Conservation (phyloP, 129 eudicot species). For the Dittrichia graveolens region DNA sequence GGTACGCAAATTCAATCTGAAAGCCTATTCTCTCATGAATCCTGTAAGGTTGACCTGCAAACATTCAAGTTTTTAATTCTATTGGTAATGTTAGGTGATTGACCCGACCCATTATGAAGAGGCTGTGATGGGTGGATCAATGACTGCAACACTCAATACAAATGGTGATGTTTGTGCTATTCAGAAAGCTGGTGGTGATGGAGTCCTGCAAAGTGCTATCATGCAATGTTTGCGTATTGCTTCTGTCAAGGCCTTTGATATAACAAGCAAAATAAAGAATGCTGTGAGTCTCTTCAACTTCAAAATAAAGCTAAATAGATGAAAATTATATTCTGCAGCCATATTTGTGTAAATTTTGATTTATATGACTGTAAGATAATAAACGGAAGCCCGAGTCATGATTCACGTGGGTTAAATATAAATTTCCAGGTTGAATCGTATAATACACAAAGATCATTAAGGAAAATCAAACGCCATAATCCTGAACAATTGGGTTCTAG, state of each 20-base stretch:
- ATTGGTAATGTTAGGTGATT: conserved; percentile 57
- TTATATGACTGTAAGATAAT: not conserved
- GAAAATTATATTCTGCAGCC: conserved; percentile 3
- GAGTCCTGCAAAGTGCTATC: conserved; percentile 71
- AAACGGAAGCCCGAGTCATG: no score
- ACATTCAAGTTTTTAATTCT: not conserved
- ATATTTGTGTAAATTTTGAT: not conserved
- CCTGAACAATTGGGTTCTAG: conserved; percentile 32
- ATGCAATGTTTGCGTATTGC: conserved; percentile 96
- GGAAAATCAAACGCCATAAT: conserved; percentile 65
- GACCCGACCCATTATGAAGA: conserved; percentile 93
- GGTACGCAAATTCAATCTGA: conserved; percentile 46
- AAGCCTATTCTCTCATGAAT: not conserved
- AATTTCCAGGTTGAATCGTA: conserved; percentile 64
- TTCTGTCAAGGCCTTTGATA: conserved; percentile 79
- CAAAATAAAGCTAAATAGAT: not conserved
- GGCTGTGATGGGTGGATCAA: conserved; percentile 85
- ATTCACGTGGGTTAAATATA: not conserved
- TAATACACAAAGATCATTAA: conserved; percentile 51
- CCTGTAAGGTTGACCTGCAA: not conserved
- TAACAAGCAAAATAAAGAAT: conserved; percentile 69
- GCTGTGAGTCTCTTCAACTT: conserved; percentile 60
- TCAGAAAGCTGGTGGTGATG: conserved; percentile 95
- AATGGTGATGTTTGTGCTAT: conserved; percentile 96
- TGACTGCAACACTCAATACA: conserved; percentile 82